Conservation (phyloP, 23 red algal species). For the Porphyridium purpureum region DNA sequence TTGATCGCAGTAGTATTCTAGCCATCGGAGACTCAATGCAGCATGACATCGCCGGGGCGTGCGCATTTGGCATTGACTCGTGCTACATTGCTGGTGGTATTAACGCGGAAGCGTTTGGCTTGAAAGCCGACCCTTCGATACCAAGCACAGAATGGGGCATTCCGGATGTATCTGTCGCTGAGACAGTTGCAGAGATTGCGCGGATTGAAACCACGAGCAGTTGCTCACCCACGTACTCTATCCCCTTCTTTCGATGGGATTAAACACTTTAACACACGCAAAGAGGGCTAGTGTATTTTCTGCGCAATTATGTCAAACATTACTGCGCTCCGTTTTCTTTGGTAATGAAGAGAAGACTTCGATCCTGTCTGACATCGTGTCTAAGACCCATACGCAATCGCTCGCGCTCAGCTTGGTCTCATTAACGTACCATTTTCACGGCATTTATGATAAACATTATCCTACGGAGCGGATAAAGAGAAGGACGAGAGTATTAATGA, state of each 20-base stretch:
- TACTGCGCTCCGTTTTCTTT: too few relatives aligned
- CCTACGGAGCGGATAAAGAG: too few relatives aligned
- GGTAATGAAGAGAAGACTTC: too few relatives aligned
- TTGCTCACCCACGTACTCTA: slow-evolving; percentile 24
- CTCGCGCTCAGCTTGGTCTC: too few relatives aligned
- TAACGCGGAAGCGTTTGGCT: slow-evolving; percentile 20
- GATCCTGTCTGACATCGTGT: too few relatives aligned
- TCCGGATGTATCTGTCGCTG: background rate
- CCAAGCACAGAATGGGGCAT: background rate
- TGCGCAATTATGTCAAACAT: too few relatives aligned
- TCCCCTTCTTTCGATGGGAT: slow-evolving; percentile 50
- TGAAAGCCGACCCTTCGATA: slow-evolving; percentile 3
- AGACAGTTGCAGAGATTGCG: slow-evolving; percentile 12
- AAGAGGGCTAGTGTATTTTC: too few relatives aligned
- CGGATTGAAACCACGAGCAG: slow-evolving; percentile 3
- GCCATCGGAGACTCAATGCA: slow-evolving; percentile 52
- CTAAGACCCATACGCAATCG: too few relatives aligned
- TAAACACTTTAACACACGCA: too few relatives aligned
- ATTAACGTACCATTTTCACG: too few relatives aligned
- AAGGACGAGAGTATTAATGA: too few relatives aligned
- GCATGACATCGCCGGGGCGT: slow-evolving; percentile 59
- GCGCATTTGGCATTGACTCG: slow-evolving; percentile 22
- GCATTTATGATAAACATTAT: too few relatives aligned
- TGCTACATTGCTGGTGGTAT: slow-evolving; percentile 62
- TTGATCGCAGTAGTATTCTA: slow-evolving; percentile 1